phyloP scores from a whole-genome alignment of 805 yeast species.

The Candida maesae region DNA sequence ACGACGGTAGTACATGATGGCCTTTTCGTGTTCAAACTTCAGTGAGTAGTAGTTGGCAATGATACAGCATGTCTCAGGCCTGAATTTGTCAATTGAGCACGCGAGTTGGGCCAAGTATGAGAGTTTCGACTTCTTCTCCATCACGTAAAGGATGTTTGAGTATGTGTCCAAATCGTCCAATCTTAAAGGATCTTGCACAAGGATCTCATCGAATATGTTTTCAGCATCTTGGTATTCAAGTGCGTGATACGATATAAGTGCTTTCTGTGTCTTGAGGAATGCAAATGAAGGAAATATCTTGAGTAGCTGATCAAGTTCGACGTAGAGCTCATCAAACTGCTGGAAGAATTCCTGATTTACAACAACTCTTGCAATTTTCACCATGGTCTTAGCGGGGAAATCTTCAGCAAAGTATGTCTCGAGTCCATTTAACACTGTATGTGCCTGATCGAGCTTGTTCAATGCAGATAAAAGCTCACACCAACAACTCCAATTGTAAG shows the following conservation, averaged over 20 bases:
- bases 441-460: slow-evolving; percentile 57
- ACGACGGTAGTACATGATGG: slow-evolving; percentile 87
- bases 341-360: slow-evolving; percentile 71
- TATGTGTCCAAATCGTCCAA: slow-evolving; percentile 89
- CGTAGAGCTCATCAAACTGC: slow-evolving; percentile 49
- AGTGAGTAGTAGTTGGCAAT: slow-evolving; percentile 91
- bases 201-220: slow-evolving; percentile 67
- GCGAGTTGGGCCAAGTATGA: slow-evolving; percentile 86
- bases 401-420: slow-evolving; percentile 17
- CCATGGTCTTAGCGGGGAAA: slow-evolving; percentile 11
- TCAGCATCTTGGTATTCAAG: slow-evolving; percentile 83
- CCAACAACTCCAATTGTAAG: slow-evolving; percentile 96
- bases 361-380: slow-evolving; percentile 20
- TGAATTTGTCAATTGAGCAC: slow-evolving; percentile 72
- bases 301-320: slow-evolving; percentile 46
- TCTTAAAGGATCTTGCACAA: slow-evolving; percentile 74
- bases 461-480: slow-evolving; percentile 66
- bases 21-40: slow-evolving; percentile 90
- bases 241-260: slow-evolving; percentile 77
- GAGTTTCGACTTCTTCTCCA: slow-evolving; percentile 82
- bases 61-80: slow-evolving; percentile 94
- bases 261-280: slow-evolving; percentile 76
- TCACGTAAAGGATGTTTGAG: slow-evolving; percentile 92
- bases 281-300: slow-evolving; percentile 66
- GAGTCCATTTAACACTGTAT: slow-evolving; percentile 24